Evolutionary conservation across 2,329 filamentous ascomycete species (phyloP), one percentile per base, ranked within the genome.

Genomic region (Xylaria sp.): DNA sequence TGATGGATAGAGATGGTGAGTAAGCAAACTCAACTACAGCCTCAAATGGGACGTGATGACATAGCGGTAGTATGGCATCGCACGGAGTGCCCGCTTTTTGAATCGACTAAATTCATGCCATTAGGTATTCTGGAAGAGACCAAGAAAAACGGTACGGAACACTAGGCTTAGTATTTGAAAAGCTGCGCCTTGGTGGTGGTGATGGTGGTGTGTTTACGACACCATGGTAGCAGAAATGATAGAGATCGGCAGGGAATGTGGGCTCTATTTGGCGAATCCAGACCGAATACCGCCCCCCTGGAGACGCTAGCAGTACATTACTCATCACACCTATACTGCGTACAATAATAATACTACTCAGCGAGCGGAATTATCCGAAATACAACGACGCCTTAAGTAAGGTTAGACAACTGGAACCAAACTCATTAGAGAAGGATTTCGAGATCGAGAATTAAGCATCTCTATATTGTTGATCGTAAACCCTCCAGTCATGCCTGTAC

Each of bases 321-420:
- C 13, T 6, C 11, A 49, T 15, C 45, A 2, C 13, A 27, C 45
- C 11, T 31, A 3, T 17, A 13, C n/a, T n/a, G n/a, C n/a, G 15
- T 17, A 17, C 17, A 10, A 51, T 15, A 51, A n/a, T 17, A 31
- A 17, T 31, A 31, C 42, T 38, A 22, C 27, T 67, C 65, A 67
- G 65, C 50, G 5, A 33, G 45, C 65, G 65, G 65, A 60, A 67
- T 39, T 56, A 44, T 38, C 65, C 65, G 65, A 44, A 53, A 36
- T n/a, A 17, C 33, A 60, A 63, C 33, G n/a, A n/a, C 33, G 6
- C 27, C 39, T 27, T 36, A 38, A n/a, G n/a, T 17, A n/a, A n/a
- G 27, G 11, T 25, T 27, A 50, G 15, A 36, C 51, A 47, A 47
- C 39, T 44, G 20, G 29, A 60, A 47, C 55, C 49, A 42, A 58